Percentiles rank a stretch among this genome's conserved stretches.
Conservation (phyloP, 2,329 filamentous ascomycete species). For the Aspergillus chevalieri region DNA sequence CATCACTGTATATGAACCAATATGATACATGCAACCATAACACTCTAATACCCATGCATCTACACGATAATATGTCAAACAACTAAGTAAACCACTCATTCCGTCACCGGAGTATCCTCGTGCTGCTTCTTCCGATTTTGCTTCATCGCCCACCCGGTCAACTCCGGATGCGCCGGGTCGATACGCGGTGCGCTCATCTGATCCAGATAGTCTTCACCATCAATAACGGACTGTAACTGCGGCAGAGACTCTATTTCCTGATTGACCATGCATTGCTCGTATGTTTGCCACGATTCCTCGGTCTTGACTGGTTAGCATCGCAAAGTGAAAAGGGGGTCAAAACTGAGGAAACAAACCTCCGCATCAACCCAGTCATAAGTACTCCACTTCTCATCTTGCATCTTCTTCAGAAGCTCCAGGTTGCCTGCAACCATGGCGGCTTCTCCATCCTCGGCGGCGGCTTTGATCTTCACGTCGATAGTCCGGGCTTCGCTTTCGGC, state of each 20-base stretch:
- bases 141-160: constrained; percentile 42
- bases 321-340: background rate
- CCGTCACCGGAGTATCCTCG: constrained; percentile 15
- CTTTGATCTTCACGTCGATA: constrained; percentile 83
- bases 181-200: constrained; percentile 53
- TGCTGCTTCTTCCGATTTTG: constrained; percentile 34
- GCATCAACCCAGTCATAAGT: constrained; percentile 29
- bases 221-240: constrained; percentile 50
- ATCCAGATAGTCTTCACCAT: constrained; percentile 57
- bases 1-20: background rate
- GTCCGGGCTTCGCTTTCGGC: constrained; percentile 57
- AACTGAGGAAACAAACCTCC: constrained; percentile 4
- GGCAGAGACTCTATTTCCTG: constrained; percentile 39
- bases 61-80: too few species aligned
- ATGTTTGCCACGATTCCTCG: constrained; percentile 67
- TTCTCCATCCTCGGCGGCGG: constrained; percentile 58
- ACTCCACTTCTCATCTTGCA: constrained; percentile 55
- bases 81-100: constrained; percentile 3
- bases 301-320: constrained; percentile 33
- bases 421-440: constrained; percentile 61
- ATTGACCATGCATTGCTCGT: constrained; percentile 64
- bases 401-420: constrained; percentile 66
- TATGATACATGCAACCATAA: background rate
- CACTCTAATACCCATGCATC: background rate
- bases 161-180: constrained; percentile 37